Evolutionary conservation across 2,329 filamentous ascomycete genomes (phyloP).

Genomic region (Alternaria burnsii): DNA sequence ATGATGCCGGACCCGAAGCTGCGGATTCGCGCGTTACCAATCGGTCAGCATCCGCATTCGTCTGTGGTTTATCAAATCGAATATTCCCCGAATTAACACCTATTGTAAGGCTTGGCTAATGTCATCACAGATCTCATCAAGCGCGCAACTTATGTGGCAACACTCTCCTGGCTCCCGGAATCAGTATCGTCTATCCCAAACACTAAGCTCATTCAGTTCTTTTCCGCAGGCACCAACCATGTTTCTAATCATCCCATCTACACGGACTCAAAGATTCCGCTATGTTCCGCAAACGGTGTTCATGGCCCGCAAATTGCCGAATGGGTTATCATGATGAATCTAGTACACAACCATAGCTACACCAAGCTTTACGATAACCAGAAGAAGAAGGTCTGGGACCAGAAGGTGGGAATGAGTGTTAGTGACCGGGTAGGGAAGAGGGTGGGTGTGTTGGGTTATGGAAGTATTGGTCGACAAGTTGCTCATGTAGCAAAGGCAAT

Average conservation of each 20-base stretch:
- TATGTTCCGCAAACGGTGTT: conserved; percentile 65
- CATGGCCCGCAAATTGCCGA: conserved; percentile 72
- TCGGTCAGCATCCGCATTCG: not conserved
- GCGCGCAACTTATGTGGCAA: conserved; percentile 58
- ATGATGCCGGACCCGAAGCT: not conserved
- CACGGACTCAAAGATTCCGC: conserved; percentile 60
- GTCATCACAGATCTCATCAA: conserved; percentile 49
- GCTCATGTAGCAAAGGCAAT: conserved; percentile 68
- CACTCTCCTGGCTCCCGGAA: conserved; percentile 57
- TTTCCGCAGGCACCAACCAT: conserved; percentile 67
- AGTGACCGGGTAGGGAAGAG: conserved; percentile 66
- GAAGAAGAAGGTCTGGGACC: conserved; percentile 63
- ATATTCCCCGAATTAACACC: not conserved
- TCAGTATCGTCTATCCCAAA: conserved; percentile 48
- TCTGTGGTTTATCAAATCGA: not conserved
- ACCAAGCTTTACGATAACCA: conserved; percentile 65
- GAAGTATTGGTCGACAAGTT: conserved; percentile 68
- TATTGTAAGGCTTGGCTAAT: not conserved
- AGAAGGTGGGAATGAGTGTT: conserved; percentile 46
- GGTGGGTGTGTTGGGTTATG: conserved; percentile 69
- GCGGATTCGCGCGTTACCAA: not conserved
- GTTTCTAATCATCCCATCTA: conserved; percentile 63
- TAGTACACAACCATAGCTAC: conserved; percentile 66
- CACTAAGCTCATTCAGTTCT: conserved; percentile 63
- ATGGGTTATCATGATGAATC: conserved; percentile 70